Evolutionary conservation across 495 filamentous ascomycete genomes (phyloP).

Genomic region (Penicillium parvum): DNA sequence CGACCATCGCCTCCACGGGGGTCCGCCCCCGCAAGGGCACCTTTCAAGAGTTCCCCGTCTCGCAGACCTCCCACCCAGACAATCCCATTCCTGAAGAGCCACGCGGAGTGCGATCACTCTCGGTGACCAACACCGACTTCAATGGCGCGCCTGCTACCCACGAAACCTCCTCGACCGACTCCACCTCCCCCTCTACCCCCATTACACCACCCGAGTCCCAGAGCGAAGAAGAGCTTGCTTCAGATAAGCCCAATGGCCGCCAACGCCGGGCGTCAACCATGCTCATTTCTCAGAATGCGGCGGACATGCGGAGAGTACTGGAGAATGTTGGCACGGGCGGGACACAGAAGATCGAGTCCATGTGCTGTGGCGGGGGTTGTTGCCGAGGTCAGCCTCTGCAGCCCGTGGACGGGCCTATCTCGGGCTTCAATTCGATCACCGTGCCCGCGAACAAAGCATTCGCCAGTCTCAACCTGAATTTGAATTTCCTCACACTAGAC

Average conservation of each 20-base stretch:
- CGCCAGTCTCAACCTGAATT: slow-evolving; percentile 66
- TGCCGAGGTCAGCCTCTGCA: slow-evolving; percentile 64
- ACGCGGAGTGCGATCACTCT: slow-evolving; percentile 36
- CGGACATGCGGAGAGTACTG: slow-evolving; percentile 66
- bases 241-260: slow-evolving; percentile 34
- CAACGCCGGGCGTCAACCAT: slow-evolving; percentile 73
- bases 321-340: slow-evolving; percentile 39
- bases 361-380: slow-evolving; percentile 92
- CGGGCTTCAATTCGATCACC: slow-evolving; percentile 50
- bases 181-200: slow-evolving; percentile 45
- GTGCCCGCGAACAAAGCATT: slow-evolving; percentile 75
- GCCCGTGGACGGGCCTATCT: slow-evolving; percentile 40
- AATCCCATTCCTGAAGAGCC: slow-evolving; percentile 57
- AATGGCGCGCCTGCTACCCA: slow-evolving; percentile 37
- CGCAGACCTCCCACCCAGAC: slow-evolving; percentile 50
- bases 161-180: slow-evolving; percentile 33
- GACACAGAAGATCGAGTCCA: slow-evolving; percentile 53
- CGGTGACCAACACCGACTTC: slow-evolving; percentile 40
- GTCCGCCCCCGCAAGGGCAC: slow-evolving; percentile 25
- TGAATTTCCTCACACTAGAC: slow-evolving; percentile 65
- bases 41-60: slow-evolving; percentile 37
- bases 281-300: slow-evolving; percentile 68
- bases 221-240: slow-evolving; percentile 39
- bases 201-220: slow-evolving; percentile 50
- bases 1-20: slow-evolving; percentile 22